Base-by-base conservation (phyloP, 2,329 filamentous ascomycete genomes). In the Monilinia fructicola region DNA sequence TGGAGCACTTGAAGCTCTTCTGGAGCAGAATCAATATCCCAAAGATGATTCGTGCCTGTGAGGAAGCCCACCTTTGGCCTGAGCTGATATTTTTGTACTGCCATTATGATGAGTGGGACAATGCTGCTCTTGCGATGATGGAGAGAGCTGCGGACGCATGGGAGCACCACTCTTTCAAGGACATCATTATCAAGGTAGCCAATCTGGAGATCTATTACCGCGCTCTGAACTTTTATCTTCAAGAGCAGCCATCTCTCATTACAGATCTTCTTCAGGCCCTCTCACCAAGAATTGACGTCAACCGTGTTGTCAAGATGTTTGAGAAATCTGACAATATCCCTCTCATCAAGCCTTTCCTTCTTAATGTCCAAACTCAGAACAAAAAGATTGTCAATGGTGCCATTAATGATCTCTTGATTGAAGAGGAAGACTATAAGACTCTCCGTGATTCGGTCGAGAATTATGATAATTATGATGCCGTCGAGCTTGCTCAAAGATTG, bases 91-190 rank as follows among this genome's bases (percentile, higher is more conserved):
- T 99, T 87, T 86, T 97, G 73, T 98, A 98, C 83, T 92, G 92
- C 78, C 95, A 99, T 80, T 98, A 97, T 76, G 96, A 99, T 72
- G 96, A 99, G 78, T 97, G 90, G 79, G 96, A 99, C 80, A 98
- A 99, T 76, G 95, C 95, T 54, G 93, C 93, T 58, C 85, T 99
- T 65, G 92, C 95, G 23, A 97, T 99, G 82, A 99, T 99, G 87
- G 95, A 99, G 83, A 92, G 93, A 73, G 91, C 95, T 16, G 90
- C 96, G 72, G 96, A 98, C 82, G 93, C 95, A 1, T 99, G 95
- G 95, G 96, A 99, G 79, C 95, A 99, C 81, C 93, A 97, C 78
- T 95, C 96, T 59, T 99, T 99, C 88, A 99, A 99, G 85, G 96
- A 99, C 77, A 98, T 96, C 62, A 85, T 97, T 67, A 88, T 97